Conservation (phyloP, 257 asterid species). For the Salvia miltiorrhiza region DNA sequence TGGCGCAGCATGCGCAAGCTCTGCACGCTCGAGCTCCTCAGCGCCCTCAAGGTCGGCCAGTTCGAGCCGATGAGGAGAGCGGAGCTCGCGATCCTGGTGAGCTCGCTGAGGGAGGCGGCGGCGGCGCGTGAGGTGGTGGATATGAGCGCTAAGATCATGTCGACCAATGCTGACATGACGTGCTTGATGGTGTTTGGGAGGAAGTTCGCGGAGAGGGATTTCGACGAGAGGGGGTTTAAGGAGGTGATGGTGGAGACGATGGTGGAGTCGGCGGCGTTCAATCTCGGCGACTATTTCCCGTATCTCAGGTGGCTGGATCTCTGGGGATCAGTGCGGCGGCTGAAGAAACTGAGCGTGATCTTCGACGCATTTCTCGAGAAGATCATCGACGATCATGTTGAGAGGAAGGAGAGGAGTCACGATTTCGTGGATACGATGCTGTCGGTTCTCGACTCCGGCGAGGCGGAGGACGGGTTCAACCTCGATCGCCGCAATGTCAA, state of each 20-base stretch:
- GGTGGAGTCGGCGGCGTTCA: conserved; percentile 12
- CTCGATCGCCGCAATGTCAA: conserved; percentile 35
- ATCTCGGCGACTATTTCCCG: conserved; percentile 27
- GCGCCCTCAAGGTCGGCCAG: conserved; percentile 12
- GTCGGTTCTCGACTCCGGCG: conserved; percentile 19
- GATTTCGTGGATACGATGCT: conserved; percentile 26
- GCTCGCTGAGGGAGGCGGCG: background rate
- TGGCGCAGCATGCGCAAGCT: conserved; percentile 36
- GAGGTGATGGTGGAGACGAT: conserved; percentile 17
- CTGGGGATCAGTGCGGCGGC: conserved; percentile 15
- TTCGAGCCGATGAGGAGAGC: conserved; percentile 20
- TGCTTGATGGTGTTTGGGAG: conserved; percentile 34
- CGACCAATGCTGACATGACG: background rate
- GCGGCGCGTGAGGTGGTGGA: background rate
- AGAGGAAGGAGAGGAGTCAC: background rate
- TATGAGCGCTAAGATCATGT: background rate
- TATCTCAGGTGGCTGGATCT: conserved; percentile 25
- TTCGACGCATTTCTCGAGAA: conserved; percentile 29
- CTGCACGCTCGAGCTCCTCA: conserved; percentile 24
- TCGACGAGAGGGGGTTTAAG: conserved; percentile 27
- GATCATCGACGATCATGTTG: conserved; percentile 29
- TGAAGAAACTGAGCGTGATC: conserved; percentile 15
- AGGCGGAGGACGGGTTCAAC: conserved; percentile 22
- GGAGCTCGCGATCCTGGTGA: conserved; percentile 12
- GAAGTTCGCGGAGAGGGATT: conserved; percentile 26